Conservation (phyloP, 768 basidiomycete genomes). For the Tephrocybe sp. region DNA sequence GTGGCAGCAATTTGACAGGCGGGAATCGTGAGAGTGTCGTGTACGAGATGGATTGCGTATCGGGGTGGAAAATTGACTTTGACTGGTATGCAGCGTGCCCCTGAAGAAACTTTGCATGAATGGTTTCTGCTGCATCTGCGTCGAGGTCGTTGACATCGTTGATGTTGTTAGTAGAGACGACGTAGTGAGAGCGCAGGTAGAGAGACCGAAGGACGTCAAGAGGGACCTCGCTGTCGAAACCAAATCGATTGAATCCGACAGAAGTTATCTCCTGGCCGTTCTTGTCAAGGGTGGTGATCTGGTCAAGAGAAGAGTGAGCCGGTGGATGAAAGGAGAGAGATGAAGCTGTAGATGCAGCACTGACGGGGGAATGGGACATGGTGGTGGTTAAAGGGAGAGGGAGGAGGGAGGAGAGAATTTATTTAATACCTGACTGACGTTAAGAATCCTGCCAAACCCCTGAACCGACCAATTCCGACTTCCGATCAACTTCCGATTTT, state of each 20-base stretch:
- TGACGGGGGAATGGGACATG: slow-evolving; percentile 24
- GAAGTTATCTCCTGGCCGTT: slow-evolving; percentile 69
- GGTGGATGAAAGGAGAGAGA: slow-evolving; percentile 1
- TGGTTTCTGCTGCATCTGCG: slow-evolving; percentile 37
- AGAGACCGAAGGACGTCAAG: slow-evolving; percentile 82
- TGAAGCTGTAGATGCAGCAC: slow-evolving; percentile 9
- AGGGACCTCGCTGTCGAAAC: slow-evolving; percentile 84
- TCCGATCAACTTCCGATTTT: slow-evolving; percentile 14
- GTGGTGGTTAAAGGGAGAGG: slow-evolving; percentile 15
- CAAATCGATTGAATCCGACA: slow-evolving; percentile 85
- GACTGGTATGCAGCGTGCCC: slow-evolving; percentile 62
- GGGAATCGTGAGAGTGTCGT: slow-evolving; percentile 90
- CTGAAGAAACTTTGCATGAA: slow-evolving; percentile 55
- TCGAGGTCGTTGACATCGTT: slow-evolving; percentile 32
- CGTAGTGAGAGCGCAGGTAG: slow-evolving; percentile 82
- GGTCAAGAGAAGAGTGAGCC: slow-evolving; percentile 15
- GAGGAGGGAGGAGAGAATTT: slow-evolving; percentile 7
- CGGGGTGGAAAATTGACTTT: slow-evolving; percentile 82
- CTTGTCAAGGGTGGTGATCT: slow-evolving; percentile 72
- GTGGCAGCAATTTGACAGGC: slow-evolving; percentile 83
- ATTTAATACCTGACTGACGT: slow-evolving; percentile 9
- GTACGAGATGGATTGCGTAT: slow-evolving; percentile 82
- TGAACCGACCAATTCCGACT: slow-evolving; percentile 9
- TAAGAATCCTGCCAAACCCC: slow-evolving; percentile 6
- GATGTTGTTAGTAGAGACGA: slow-evolving; percentile 39